Percentiles rank a stretch among this genome's conserved stretches.
phyloP scores from a whole-genome alignment of 2,329 filamentous ascomycete genomes.

The Juglanconis juglandina region DNA sequence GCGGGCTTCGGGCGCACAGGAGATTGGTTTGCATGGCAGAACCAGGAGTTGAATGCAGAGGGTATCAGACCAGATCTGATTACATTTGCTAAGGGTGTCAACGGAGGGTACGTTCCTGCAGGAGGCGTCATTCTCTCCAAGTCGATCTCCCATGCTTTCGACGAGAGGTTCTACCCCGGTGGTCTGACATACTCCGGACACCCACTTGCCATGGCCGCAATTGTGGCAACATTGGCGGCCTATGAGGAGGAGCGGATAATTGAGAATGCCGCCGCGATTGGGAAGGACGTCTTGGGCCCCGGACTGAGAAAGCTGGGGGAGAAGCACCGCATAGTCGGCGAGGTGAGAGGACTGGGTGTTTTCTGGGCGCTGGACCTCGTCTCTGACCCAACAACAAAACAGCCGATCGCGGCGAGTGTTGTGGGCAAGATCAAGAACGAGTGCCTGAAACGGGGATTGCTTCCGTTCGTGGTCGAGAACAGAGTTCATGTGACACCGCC shows the following conservation, averaged over 20 bases:
- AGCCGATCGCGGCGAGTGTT: slow-evolving; percentile 4
- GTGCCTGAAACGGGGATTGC: slow-evolving; percentile 7
- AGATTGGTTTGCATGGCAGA: slow-evolving; percentile 19
- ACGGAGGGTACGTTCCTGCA: slow-evolving; percentile 15
- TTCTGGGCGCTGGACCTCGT: slow-evolving; percentile 19
- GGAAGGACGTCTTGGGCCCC: slow-evolving; percentile 13
- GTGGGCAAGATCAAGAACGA: slow-evolving; percentile 14
- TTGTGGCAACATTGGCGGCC: slow-evolving; percentile 15
- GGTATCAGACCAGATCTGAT: slow-evolving; percentile 11
- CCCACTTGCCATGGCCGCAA: slow-evolving; percentile 18
- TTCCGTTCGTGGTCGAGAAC: slow-evolving; percentile 17
- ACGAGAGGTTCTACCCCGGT: slow-evolving; percentile 12
- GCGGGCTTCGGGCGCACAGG: slow-evolving; percentile 16
- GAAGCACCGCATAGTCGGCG: slow-evolving; percentile 10
- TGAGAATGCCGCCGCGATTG: slow-evolving; percentile 9
- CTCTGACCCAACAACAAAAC: slow-evolving; percentile 10
- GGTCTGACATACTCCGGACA: slow-evolving; percentile 17
- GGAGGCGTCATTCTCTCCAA: slow-evolving; percentile 16
- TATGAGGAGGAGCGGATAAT: slow-evolving; percentile 15
- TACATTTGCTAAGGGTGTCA: slow-evolving; percentile 17
- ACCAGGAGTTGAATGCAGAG: slow-evolving; percentile 12
- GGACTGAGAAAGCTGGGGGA: slow-evolving; percentile 11
- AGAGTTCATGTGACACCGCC: slow-evolving; percentile 15
- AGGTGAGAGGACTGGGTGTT: slow-evolving; percentile 13
- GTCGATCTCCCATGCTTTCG: slow-evolving; percentile 11